Conservation (phyloP, 805 yeast genomes). For the Candida golubevii region DNA sequence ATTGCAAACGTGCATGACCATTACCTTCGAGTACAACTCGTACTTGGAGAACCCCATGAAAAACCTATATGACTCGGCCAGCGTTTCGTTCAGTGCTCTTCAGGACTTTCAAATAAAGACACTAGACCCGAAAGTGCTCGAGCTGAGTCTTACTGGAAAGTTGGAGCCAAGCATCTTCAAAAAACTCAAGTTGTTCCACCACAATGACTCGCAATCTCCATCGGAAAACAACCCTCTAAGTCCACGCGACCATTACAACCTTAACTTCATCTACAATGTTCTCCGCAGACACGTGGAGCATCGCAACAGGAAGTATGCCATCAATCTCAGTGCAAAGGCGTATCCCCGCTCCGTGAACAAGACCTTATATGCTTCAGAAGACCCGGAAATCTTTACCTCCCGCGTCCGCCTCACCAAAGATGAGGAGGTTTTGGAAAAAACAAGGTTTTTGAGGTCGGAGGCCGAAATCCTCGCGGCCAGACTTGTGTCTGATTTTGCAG, state of each 20-base stretch:
- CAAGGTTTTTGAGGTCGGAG: slow-evolving; percentile 25
- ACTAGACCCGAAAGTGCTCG: slow-evolving; percentile 21
- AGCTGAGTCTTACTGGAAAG: slow-evolving; percentile 27
- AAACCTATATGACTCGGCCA: slow-evolving; percentile 19
- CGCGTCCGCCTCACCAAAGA: slow-evolving; percentile 1
- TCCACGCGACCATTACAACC: slow-evolving; percentile 27
- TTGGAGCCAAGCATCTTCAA: slow-evolving; percentile 15
- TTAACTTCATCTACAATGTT: slow-evolving; percentile 29
- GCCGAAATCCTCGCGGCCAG: slow-evolving; percentile 24
- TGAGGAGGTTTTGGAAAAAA: not conserved
- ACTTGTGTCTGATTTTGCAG: slow-evolving; percentile 22
- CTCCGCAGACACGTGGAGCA: slow-evolving; percentile 29
- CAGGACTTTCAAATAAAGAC: slow-evolving; percentile 20
- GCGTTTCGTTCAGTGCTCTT: slow-evolving; percentile 28
- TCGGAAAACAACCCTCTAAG: slow-evolving; percentile 9
- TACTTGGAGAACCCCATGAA: slow-evolving; percentile 32
- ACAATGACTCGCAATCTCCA: slow-evolving; percentile 13
- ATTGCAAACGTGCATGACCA: slow-evolving; percentile 29
- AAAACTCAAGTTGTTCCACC: slow-evolving; percentile 25
- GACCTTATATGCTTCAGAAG: not conserved
- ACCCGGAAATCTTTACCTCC: slow-evolving; percentile 3
- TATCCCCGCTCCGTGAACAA: not conserved
- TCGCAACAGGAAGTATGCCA: slow-evolving; percentile 29
- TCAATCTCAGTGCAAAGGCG: slow-evolving; percentile 10
- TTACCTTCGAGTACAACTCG: slow-evolving; percentile 32